Base-by-base conservation (phyloP, 257 asterid species). In the Scutellaria barbata region DNA sequence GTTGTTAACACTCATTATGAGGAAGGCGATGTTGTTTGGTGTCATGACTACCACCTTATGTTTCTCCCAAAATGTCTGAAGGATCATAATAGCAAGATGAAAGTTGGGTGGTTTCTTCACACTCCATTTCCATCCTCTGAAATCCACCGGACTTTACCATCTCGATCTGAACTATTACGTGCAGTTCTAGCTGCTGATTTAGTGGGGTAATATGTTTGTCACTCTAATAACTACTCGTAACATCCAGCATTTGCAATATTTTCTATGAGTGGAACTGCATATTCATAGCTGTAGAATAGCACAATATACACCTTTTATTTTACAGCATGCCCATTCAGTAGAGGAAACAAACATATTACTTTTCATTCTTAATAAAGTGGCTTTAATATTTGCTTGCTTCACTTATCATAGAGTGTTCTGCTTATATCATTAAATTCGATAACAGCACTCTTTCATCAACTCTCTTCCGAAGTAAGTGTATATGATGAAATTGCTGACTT, bases 41-140 rank as follows among this genome's bases (percentile, higher is more conserved):
- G 96, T 78, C 98, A 92, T 71, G 98, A 92, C 74, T 92, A 92
- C 82, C 98, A 92, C 87, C 87, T 92, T 47, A 92, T 92, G 98
- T 92, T 89, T 82, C 96, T 92, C 37, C 98, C 98, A 5, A 80
- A 88, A 80, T 92, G 84, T 75, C 83, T 92, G 45, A 92, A 92
- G 85, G 89, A 88, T 7, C 63, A 83, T 66, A 89, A 92, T 69
- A 85, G 84, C 73, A 78, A 81, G 73, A 92, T 90, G 94, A 92
- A 92, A 85, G 96, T 92, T 58, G 98, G 98, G 56, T 92, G 98
- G 98, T 92, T 92, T 85, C 85, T 92, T 63, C 98, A 92, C 79
- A 92, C 98, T 10, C 98, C 98, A 45, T 92, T 92, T 72, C 98
- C 98, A 53, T 92, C 98, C 74, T 92, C 96, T 54, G 98, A 92